Percentiles rank a stretch among this genome's conserved stretches.
Evolutionary conservation across 2,329 filamentous ascomycete genomes (phyloP).

Genomic region (Alternaria ethzedia): DNA sequence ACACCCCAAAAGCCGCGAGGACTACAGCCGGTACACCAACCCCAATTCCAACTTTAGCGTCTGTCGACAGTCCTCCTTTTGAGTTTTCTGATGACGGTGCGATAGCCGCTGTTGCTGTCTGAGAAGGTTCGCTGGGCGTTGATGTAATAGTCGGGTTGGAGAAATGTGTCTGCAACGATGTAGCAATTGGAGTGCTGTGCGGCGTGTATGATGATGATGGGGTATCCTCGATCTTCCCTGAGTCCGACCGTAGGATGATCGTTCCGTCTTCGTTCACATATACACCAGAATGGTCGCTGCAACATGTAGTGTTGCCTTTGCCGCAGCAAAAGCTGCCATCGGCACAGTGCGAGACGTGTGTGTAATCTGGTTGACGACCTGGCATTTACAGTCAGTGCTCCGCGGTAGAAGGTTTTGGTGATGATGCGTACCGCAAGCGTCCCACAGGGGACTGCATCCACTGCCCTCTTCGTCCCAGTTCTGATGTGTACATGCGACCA

Average conservation of each 20-base stretch:
- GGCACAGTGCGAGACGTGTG: neutral
- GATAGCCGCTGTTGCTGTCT: neutral
- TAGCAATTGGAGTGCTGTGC: neutral
- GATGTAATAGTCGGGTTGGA: neutral
- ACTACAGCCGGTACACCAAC: neutral
- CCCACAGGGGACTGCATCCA: neutral
- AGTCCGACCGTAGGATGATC: neutral
- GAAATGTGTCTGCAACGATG: neutral
- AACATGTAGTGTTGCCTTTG: neutral
- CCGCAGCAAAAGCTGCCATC: neutral
- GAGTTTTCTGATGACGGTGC: neutral
- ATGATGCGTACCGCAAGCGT: neutral
- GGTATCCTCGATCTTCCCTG: neutral
- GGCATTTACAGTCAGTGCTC: neutral
- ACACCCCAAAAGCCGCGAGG: neutral
- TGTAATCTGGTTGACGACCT: neutral
- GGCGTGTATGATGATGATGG: neutral
- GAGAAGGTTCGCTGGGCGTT: neutral
- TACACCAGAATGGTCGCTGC: neutral
- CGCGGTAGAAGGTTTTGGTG: neutral
- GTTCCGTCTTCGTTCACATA: neutral
- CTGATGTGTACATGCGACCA: neutral
- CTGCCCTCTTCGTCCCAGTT: neutral
- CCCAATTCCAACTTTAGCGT: neutral
- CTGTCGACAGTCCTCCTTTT: neutral